Conservation (phyloP, 495 filamentous ascomycete genomes). For the Lophiotrema nucula region DNA sequence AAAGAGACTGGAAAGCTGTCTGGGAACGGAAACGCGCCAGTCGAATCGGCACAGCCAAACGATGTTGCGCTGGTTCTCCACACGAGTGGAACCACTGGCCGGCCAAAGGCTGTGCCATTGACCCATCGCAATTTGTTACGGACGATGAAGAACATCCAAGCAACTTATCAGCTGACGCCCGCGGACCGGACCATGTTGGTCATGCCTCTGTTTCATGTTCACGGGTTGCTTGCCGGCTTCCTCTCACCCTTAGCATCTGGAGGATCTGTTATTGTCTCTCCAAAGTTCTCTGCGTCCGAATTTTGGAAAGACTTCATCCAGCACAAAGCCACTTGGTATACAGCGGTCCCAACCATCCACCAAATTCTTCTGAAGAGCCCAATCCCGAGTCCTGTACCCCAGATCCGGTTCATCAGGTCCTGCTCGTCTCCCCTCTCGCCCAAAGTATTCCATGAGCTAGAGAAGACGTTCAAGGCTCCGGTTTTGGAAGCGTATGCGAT, state of each 20-base stretch:
- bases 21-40: slow-evolving; percentile 48
- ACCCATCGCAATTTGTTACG: slow-evolving; percentile 74
- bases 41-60: slow-evolving; percentile 57
- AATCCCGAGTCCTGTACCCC: slow-evolving; percentile 60
- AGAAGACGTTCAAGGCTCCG: slow-evolving; percentile 68
- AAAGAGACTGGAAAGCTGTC: slow-evolving; percentile 68
- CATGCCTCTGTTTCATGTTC: slow-evolving; percentile 89
- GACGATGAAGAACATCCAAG: slow-evolving; percentile 74
- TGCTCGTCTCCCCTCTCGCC: slow-evolving; percentile 80
- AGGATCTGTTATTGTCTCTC: slow-evolving; percentile 70
- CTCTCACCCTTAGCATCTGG: slow-evolving; percentile 70
- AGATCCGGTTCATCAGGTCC: slow-evolving; percentile 82
- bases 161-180: slow-evolving; percentile 67
- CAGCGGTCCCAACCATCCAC: slow-evolving; percentile 84
- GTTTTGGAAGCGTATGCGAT: slow-evolving; percentile 89
- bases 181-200: slow-evolving; percentile 78
- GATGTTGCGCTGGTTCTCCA: slow-evolving; percentile 64
- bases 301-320: slow-evolving; percentile 75
- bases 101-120: slow-evolving; percentile 78
- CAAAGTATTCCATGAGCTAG: slow-evolving; percentile 71
- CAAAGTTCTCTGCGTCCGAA: slow-evolving; percentile 74
- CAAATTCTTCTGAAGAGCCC: slow-evolving; percentile 76
- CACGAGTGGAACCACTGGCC: slow-evolving; percentile 75
- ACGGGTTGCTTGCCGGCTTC: slow-evolving; percentile 76
- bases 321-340: slow-evolving; percentile 82